Conservation (phyloP, 139 green algal species). For the Choricystis sp. region DNA sequence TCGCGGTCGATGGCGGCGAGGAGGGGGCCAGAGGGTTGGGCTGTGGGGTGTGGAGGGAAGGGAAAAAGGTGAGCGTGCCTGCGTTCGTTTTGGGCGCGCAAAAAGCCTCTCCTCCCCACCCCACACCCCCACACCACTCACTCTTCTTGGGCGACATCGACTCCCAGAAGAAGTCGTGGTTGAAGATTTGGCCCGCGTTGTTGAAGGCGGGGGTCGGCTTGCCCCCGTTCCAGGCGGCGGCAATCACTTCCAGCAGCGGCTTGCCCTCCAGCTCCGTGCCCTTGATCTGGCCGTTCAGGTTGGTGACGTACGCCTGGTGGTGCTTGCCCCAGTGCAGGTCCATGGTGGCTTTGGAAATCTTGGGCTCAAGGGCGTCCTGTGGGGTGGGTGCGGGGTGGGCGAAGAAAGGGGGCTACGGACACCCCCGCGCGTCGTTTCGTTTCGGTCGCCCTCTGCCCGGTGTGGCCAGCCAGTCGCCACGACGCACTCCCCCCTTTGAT, state of each 20-base stretch:
- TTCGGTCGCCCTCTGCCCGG: background rate
- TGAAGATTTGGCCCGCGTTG: slow-evolving; percentile 80
- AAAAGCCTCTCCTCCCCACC: background rate
- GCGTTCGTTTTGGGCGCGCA: too few species aligned
- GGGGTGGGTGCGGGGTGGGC: background rate
- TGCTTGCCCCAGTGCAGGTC: slow-evolving; percentile 91
- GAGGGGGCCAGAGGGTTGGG: slow-evolving; percentile 51
- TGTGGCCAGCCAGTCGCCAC: background rate
- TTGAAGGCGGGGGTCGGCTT: slow-evolving; percentile 81
- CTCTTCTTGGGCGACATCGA: slow-evolving; percentile 52
- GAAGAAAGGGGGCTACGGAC: background rate
- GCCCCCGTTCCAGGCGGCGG: slow-evolving; percentile 65
- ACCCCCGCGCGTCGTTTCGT: background rate
- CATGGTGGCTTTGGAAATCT: slow-evolving; percentile 36
- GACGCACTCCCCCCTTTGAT: background rate
- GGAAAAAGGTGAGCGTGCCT: too few species aligned
- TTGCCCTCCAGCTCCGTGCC: slow-evolving; percentile 26
- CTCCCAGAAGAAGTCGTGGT: slow-evolving; percentile 96
- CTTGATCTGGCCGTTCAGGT: slow-evolving; percentile 89
- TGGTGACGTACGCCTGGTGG: slow-evolving; percentile 71
- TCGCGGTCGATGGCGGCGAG: slow-evolving; percentile 59
- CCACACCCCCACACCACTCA: background rate
- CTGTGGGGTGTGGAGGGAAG: too few species aligned
- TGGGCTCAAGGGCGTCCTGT: slow-evolving; percentile 27
- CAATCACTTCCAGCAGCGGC: slow-evolving; percentile 33